Percentiles rank a stretch among this genome's conserved stretches.
Conservation (phyloP, 176 grass and related monocot genomes). For the Echinochloa phyllopogon region DNA sequence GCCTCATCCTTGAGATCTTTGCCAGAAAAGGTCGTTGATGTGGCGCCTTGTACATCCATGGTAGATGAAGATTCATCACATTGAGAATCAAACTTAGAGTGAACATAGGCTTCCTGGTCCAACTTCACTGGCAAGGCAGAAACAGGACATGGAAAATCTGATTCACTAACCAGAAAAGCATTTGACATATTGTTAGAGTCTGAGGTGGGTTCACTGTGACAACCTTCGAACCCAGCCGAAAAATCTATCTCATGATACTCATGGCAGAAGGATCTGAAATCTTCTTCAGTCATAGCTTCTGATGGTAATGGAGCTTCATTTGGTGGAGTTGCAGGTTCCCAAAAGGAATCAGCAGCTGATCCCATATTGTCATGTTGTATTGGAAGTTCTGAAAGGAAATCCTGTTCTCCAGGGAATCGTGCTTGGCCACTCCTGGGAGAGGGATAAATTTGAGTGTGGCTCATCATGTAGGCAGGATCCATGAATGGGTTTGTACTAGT, state of each 20-base stretch:
- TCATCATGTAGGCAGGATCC: constrained; percentile 41
- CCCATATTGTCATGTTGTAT: constrained; percentile 39
- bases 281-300: constrained; percentile 60
- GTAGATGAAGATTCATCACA: constrained; percentile 33
- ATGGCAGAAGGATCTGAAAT: constrained; percentile 56
- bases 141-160: constrained; percentile 11
- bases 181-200: constrained; percentile 43
- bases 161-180: constrained; percentile 40
- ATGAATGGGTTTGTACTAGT: constrained; percentile 53
- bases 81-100: constrained; percentile 19
- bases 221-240: constrained; percentile 30
- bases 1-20: constrained; percentile 22
- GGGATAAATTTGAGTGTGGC: constrained; percentile 31
- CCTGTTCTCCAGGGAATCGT: constrained; percentile 53
- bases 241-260: constrained; percentile 55
- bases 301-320: constrained; percentile 56
- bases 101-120: constrained; percentile 37
- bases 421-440: constrained; percentile 27
- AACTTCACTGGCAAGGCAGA: constrained; percentile 8
- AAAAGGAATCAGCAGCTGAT: constrained; percentile 61
- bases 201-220: constrained; percentile 46
- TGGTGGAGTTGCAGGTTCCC: constrained; percentile 69
- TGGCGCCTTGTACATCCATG: constrained; percentile 4
- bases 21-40: constrained; percentile 10
- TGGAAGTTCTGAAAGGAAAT: constrained; percentile 59